A percentile compares a stretch with the other conserved stretches of the same genome.
These are phyloP conservation scores for Aspergillus intermedius DNA, from an alignment of 2,329 filamentous ascomycete species.

Conservation along the genomic window DNA sequence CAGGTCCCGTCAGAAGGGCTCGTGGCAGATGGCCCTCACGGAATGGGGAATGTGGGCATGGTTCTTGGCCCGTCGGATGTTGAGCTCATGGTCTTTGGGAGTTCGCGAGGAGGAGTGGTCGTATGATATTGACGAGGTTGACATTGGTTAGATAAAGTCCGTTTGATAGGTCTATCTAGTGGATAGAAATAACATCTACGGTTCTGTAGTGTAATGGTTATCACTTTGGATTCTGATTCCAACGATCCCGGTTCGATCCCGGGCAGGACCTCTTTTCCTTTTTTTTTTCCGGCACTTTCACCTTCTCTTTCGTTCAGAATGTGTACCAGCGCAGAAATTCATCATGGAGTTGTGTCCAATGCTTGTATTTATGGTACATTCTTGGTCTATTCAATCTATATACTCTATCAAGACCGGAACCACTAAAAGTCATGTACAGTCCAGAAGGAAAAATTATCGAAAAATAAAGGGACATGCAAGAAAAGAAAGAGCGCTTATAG, in stretches of 20 bases:
- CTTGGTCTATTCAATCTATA: too few species aligned
- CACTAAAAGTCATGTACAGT: too few species aligned
- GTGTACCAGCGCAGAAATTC: too few species aligned
- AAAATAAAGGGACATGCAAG: not conserved
- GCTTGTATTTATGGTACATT: too few species aligned
- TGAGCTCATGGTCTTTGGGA: slow-evolving; percentile 17
- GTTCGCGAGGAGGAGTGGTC: slow-evolving; percentile 18
- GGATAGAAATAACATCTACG: not conserved
- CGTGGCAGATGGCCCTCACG: slow-evolving; percentile 16
- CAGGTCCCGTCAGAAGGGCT: slow-evolving; percentile 3
- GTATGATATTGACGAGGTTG: slow-evolving; percentile 25
- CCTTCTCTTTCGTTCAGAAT: not conserved
- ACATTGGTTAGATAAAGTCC: not conserved
- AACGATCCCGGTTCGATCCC: slow-evolving; percentile 1
- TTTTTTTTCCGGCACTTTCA: not conserved
- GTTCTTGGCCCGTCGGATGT: slow-evolving; percentile 10
- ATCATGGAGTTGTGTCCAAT: too few species aligned
- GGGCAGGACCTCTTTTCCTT: not conserved
- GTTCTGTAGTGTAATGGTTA: slow-evolving; percentile 3
- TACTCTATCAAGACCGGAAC: too few species aligned
- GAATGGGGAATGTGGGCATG: slow-evolving; percentile 2
- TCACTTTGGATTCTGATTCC: slow-evolving; percentile 2
- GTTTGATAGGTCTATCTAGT: not conserved
- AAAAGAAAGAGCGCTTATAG: slow-evolving; percentile 18
- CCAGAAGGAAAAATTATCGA: too few species aligned